These are phyloP conservation scores for Cercospora sp. DNA, from an alignment of 2,329 filamentous ascomycete species.

Conservation along the genomic window DNA sequence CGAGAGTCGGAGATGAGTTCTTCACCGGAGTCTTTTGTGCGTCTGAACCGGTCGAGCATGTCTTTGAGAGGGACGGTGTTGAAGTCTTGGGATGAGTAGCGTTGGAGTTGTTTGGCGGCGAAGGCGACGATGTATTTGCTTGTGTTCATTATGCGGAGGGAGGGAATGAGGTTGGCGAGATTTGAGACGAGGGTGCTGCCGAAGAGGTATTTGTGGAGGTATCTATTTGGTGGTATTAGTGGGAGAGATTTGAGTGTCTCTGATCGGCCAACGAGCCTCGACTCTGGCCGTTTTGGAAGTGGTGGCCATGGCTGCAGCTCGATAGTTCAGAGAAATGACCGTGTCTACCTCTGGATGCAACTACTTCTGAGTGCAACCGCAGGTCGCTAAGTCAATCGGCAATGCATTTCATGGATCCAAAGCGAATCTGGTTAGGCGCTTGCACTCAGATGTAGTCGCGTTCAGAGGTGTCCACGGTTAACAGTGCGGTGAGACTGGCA, in stretches of 20 bases:
- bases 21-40: slow-evolving; percentile 27
- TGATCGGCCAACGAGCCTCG: not conserved
- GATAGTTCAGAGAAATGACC: not conserved
- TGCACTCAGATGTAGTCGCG: no score
- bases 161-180: slow-evolving; percentile 25
- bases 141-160: slow-evolving; percentile 25
- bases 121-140: slow-evolving; percentile 31
- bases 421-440: no score
- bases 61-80: slow-evolving; percentile 25
- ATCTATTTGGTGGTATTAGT: not conserved
- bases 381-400: no score
- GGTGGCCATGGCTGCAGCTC: not conserved
- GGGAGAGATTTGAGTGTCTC: not conserved
- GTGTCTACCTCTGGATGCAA: no score
- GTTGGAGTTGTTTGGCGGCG: slow-evolving; percentile 25
- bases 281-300: not conserved
- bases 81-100: slow-evolving; percentile 25
- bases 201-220: slow-evolving; percentile 29
- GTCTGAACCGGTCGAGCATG: slow-evolving; percentile 32
- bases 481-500: not conserved
- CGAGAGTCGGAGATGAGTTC: slow-evolving; percentile 27
- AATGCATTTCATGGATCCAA: no score
- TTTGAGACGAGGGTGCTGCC: slow-evolving; percentile 25
- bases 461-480: no score
- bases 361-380: no score